Evolutionary conservation across 2,329 filamentous ascomycete genomes (phyloP).

Genomic region (Pezicula neosporulosa): DNA sequence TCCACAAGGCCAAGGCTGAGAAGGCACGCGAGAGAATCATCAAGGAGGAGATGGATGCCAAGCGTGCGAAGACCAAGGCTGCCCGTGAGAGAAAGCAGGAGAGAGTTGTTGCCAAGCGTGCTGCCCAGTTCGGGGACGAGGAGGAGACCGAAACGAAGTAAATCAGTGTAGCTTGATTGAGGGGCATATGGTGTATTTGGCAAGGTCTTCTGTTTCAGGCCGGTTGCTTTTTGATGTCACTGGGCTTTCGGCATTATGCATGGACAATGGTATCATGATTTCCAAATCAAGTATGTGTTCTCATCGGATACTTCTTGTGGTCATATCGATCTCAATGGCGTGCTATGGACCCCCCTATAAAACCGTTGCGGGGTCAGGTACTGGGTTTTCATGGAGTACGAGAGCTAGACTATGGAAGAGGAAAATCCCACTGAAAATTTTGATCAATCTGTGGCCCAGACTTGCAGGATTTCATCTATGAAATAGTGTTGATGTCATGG

Average conservation of each 20-base stretch:
- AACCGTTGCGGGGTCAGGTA: not conserved
- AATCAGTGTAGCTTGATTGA: slow-evolving; percentile 22
- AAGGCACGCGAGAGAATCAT: slow-evolving; percentile 92
- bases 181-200: slow-evolving; percentile 29
- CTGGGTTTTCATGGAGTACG: too few relatives aligned
- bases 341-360: not conserved
- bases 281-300: slow-evolving; percentile 5
- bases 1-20: slow-evolving; percentile 99
- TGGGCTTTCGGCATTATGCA: slow-evolving; percentile 30
- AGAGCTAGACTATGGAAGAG: too few relatives aligned
- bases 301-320: not conserved
- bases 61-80: slow-evolving; percentile 99
- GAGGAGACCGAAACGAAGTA: slow-evolving; percentile 40
- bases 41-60: slow-evolving; percentile 99
- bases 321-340: not conserved
- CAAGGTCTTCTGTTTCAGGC: slow-evolving; percentile 27
- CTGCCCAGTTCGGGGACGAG: slow-evolving; percentile 73
- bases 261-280: slow-evolving; percentile 32
- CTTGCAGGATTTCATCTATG: too few relatives aligned
- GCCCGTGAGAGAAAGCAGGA: slow-evolving; percentile 97
- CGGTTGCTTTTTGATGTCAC: slow-evolving; percentile 28
- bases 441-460: too few relatives aligned
- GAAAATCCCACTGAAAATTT: too few relatives aligned
- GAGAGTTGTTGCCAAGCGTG: slow-evolving; percentile 87
- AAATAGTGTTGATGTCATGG: too few relatives aligned